Conservation (phyloP, 2,329 filamentous ascomycete genomes). For the Fusarium virguliforme region DNA sequence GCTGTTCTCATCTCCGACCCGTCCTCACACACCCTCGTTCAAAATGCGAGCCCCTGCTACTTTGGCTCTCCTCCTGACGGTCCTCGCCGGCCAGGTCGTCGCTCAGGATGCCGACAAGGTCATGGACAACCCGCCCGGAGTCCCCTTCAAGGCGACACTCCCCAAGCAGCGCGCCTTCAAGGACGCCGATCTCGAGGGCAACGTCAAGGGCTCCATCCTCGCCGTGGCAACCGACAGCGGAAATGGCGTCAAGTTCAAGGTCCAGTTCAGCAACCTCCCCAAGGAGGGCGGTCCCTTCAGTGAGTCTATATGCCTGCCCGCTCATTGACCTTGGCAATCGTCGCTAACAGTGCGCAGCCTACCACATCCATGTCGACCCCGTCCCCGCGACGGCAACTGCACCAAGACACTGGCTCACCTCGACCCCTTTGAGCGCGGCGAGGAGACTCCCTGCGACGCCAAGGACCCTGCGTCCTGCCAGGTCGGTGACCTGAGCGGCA, state of each 20-base stretch:
- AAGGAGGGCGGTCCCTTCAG: slow-evolving; percentile 72
- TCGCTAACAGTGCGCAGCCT: slow-evolving; percentile 64
- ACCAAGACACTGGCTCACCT: slow-evolving; percentile 77
- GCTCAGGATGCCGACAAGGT: slow-evolving; percentile 66
- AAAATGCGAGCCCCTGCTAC: slow-evolving; percentile 48
- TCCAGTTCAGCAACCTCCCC: slow-evolving; percentile 73
- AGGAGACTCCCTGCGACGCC: slow-evolving; percentile 73
- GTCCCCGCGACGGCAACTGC: slow-evolving; percentile 81
- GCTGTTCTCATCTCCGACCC: slow-evolving; percentile 9
- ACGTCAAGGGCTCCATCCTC: slow-evolving; percentile 69
- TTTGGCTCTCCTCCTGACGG: slow-evolving; percentile 50
- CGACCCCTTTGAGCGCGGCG: slow-evolving; percentile 78
- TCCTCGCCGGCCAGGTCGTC: slow-evolving; percentile 50
- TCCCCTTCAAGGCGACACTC: slow-evolving; percentile 70
- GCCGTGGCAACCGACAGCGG: slow-evolving; percentile 65
- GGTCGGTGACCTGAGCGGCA: slow-evolving; percentile 83
- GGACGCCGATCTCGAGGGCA: slow-evolving; percentile 63
- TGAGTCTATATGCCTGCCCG: slow-evolving; percentile 57
- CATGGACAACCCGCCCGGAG: slow-evolving; percentile 69
- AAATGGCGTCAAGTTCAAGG: slow-evolving; percentile 69
- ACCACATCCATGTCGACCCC: slow-evolving; percentile 79
- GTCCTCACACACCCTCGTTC: slow-evolving; percentile 10
- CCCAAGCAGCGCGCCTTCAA: slow-evolving; percentile 69
- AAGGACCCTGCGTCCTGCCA: slow-evolving; percentile 76
- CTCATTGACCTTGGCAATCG: neutral